Conservation (phyloP, 2,329 filamentous ascomycete species). For the Cercospora janseana region DNA sequence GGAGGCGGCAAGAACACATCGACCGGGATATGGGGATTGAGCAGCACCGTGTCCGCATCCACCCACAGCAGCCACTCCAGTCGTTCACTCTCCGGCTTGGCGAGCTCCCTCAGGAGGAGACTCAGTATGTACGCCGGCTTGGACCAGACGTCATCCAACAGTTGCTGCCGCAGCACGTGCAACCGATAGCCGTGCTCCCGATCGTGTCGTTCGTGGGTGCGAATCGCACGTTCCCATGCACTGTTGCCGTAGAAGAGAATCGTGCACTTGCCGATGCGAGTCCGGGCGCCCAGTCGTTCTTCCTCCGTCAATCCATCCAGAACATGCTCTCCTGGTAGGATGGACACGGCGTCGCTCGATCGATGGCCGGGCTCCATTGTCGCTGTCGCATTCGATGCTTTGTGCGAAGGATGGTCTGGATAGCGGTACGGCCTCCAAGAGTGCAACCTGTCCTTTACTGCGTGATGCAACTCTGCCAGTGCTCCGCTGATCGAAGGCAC, state of each 20-base stretch:
- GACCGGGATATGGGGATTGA: slow-evolving; percentile 45
- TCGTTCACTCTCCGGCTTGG: slow-evolving; percentile 41
- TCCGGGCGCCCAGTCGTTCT: slow-evolving; percentile 34
- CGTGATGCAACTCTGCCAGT: slow-evolving; percentile 35
- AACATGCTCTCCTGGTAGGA: slow-evolving; percentile 27
- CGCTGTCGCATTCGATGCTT: background rate
- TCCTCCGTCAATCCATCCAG: slow-evolving; percentile 30
- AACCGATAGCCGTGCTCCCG: slow-evolving; percentile 44
- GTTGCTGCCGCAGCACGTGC: slow-evolving; percentile 42
- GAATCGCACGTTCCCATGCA: slow-evolving; percentile 44
- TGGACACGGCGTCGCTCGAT: background rate
- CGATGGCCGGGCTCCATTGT: background rate
- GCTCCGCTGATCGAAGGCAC: slow-evolving; percentile 36
- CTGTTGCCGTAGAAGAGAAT: slow-evolving; percentile 42
- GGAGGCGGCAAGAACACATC: slow-evolving; percentile 42
- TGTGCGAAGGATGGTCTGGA: background rate
- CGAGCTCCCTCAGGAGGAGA: slow-evolving; percentile 41
- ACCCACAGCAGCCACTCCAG: slow-evolving; percentile 48
- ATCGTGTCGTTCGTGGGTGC: slow-evolving; percentile 44
- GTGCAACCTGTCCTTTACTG: slow-evolving; percentile 35
- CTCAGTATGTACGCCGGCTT: slow-evolving; percentile 47
- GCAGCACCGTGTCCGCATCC: slow-evolving; percentile 47
- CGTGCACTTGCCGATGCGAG: slow-evolving; percentile 41
- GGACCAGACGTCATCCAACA: slow-evolving; percentile 47
- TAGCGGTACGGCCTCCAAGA: slow-evolving; percentile 32